Base-by-base conservation (phyloP, 2,329 filamentous ascomycete genomes). In the Ceratocystis smalleyi region DNA sequence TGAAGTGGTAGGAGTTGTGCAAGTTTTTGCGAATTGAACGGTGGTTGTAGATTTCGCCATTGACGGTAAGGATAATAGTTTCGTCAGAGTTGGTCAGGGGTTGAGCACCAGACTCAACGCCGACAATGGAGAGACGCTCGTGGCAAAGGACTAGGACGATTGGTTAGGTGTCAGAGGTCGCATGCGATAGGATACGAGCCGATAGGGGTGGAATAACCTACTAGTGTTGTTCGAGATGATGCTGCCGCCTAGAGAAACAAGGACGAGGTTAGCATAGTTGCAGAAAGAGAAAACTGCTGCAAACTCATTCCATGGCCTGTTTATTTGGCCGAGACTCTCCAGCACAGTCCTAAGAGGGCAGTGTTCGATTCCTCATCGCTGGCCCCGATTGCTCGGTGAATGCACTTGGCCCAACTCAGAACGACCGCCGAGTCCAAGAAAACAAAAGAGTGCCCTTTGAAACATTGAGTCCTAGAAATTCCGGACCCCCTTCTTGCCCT, bases 11-110 rank as follows among this genome's bases (percentile, higher is more conserved):
- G 45, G 85, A 83, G 67, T 80, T 84, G 77, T 89, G 89, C 71
- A 96, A 79, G 71, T 80, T 80, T 78, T 96, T 97, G 74, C 94
- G 87, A 72, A 99, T 81, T 72, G 96, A 83, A 74, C 92, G 88
- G 79, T 99, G 94, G 85, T 99, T 99, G 83, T 99, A 99, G 75
- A 99, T 99, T 76, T 99, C 94, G 77, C 94, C 94, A 77, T 99
- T 99, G 83, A 97, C 94, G 69, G 94, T 92, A 67, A 99, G 84
- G 68, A 92, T 86, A 71, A 99, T 86, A 71, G 81, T 87, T 69
- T 85, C 87, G 74, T 97, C 92, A 70, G 90, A 85, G 79, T 91
- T 97, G 80, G 92, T 87, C 69, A 99, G 81, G 68, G 94, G 94
- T 78, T 99, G 94, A 62, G 94, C 92, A 74, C 94, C 94, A 72